Evolutionary conservation across 2,329 filamentous ascomycete genomes (phyloP).

Genomic region (Fusarium graminum): DNA sequence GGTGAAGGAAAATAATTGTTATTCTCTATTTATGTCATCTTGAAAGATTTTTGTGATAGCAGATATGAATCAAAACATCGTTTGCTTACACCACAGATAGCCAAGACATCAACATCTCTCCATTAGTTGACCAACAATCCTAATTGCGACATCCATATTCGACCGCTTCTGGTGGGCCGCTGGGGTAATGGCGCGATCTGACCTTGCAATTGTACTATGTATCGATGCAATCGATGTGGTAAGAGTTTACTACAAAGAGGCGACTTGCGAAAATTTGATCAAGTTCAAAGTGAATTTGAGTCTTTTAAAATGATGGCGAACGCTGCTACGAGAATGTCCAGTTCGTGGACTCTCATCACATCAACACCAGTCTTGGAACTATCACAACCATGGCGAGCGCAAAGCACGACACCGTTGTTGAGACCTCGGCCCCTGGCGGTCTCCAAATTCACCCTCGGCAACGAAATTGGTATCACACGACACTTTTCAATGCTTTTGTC

Average conservation of each 20-base stretch:
- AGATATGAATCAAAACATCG: neutral
- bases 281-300: neutral
- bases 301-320: slow-evolving; percentile 1
- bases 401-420: slow-evolving; percentile 4
- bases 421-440: slow-evolving; percentile 2
- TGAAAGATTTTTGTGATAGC: neutral
- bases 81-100: neutral
- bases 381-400: neutral
- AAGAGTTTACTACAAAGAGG: neutral
- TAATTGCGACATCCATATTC: neutral
- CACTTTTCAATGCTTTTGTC: slow-evolving; percentile 66
- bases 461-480: slow-evolving; percentile 62
- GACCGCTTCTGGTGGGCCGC: neutral
- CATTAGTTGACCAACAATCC: neutral
- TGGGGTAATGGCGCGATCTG: slow-evolving; percentile 2
- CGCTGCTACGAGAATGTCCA: neutral
- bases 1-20: neutral
- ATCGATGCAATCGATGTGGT: neutral
- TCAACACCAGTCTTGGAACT: neutral
- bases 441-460: neutral
- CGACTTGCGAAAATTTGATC: neutral
- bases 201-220: slow-evolving; percentile 2
- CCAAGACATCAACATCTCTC: neutral
- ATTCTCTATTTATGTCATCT: neutral
- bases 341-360: neutral